phyloP scores from a whole-genome alignment of 345 rosid genomes.

The Capsella bursapastoris region DNA sequence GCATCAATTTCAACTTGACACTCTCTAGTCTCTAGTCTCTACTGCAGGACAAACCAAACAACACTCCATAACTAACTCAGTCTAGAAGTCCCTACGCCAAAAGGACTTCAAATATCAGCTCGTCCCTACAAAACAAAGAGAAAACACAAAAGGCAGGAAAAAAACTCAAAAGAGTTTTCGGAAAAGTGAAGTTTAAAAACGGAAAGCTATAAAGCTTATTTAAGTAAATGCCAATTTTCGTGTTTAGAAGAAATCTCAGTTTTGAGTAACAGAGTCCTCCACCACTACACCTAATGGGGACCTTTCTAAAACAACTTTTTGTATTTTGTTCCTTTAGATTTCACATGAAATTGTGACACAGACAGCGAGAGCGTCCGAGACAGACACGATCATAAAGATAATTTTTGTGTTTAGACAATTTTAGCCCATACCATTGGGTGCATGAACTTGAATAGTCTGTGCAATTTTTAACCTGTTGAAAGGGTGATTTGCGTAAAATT shows the following conservation, averaged over 20 bases:
- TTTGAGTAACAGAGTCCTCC: neutral
- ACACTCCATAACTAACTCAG: too few species aligned
- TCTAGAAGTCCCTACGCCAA: neutral
- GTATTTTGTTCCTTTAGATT: neutral
- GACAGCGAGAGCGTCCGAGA: constrained; percentile 1
- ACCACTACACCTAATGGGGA: neutral
- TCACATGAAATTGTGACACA: constrained; percentile 7
- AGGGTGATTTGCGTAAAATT: constrained; percentile 4
- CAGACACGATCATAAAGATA: neutral
- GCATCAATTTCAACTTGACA: too few species aligned
- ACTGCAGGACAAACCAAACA: too few species aligned
- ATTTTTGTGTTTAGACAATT: neutral
- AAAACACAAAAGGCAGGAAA: neutral
- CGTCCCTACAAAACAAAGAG: neutral
- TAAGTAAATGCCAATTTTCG: neutral
- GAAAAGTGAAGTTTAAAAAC: neutral
- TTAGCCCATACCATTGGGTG: constrained; percentile 1
- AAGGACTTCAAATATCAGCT: too few species aligned
- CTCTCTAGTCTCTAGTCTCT: too few species aligned
- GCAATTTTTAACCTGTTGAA: neutral
- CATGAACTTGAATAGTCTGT: neutral
- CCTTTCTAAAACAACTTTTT: neutral
- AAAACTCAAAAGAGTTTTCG: too few species aligned
- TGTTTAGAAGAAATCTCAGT: neutral
- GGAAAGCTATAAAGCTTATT: neutral